Evolutionary conservation across 768 basidiomycete species (phyloP), one percentile per base, ranked within the genome.

Genomic region (Pleurotus ostreatus): DNA sequence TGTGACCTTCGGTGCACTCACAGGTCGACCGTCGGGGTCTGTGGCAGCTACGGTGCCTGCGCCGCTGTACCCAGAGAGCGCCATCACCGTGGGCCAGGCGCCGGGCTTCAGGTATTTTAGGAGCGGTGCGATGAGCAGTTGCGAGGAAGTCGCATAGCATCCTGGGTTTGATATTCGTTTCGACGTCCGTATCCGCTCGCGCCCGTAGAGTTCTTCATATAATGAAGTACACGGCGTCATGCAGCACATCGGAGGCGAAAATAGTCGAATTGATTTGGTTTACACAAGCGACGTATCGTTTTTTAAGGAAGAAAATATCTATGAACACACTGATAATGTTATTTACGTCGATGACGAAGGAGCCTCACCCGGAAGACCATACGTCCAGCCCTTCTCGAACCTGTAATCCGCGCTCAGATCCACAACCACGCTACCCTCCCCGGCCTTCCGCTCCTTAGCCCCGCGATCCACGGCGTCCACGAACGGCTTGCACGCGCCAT

Each of bases 351-450:
- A 68, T 67, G 63, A 66, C 68, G 71, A 70, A 72, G 74, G 67
- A 65, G 63, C 76, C 94, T 92, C 82, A 99, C 96, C 96, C 71
- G 97, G 97, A 72, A 99, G 85, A 63, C 97, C 97, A 68, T 99
- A 99, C 61, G 90, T 90, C 97, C 97, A 99, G 49, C 81, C 89
- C 44, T 85, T 76, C 78, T 98, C 94, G 70, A 98, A 98, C 61
- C 97, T 78, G 71, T 92, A 94, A 71, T 99, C 97, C 20, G 96
- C 97, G 65, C 93, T 82, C 58, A 99, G 73, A 68, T 99, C 97
- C 38, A 98, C 86, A 38, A 98, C 74, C 16, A 96, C 92, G 61
- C 94, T 91, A 43, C 79, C 75, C 57, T 76, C 73, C 26, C 78
- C 73, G 49, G 73, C 73, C 15, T 70, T 72, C 60, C 84, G 82